These are phyloP conservation scores for Ophiostoma ulmi DNA, from an alignment of 2,329 filamentous ascomycete genomes.

Conservation along the genomic window DNA sequence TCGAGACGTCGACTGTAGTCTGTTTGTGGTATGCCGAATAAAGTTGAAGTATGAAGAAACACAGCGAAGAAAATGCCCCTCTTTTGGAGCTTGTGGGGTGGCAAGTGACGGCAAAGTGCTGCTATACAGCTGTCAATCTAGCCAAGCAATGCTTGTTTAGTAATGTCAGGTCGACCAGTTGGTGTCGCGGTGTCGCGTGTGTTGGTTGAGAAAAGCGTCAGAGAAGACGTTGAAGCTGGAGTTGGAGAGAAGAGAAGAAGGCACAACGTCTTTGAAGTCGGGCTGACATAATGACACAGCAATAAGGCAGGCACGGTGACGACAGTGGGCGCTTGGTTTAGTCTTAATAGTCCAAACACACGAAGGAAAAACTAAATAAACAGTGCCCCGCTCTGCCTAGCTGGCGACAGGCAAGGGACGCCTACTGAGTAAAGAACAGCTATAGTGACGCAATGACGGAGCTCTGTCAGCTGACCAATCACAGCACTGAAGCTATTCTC, in stretches of 20 bases:
- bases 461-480: background rate
- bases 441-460: conserved; percentile 5
- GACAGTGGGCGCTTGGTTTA: background rate
- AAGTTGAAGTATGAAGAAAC: background rate
- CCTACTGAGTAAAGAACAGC: background rate
- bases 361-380: background rate
- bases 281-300: background rate
- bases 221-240: background rate
- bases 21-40: background rate
- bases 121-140: no score
- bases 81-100: conserved; percentile 13
- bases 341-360: background rate
- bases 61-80: conserved; percentile 5
- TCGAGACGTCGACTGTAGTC: background rate
- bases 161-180: background rate
- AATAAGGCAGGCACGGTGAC: background rate
- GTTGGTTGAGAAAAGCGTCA: background rate
- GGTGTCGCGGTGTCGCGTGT: background rate
- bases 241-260: background rate
- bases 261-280: background rate
- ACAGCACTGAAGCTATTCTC: background rate
- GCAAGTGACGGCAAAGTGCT: no score
- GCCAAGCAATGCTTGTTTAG: background rate
- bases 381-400: background rate
- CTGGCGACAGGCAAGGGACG: background rate